Evolutionary conservation across 495 filamentous ascomycete species (phyloP), one percentile per base, ranked within the genome.

Genomic region (Tuber umbilicatum): DNA sequence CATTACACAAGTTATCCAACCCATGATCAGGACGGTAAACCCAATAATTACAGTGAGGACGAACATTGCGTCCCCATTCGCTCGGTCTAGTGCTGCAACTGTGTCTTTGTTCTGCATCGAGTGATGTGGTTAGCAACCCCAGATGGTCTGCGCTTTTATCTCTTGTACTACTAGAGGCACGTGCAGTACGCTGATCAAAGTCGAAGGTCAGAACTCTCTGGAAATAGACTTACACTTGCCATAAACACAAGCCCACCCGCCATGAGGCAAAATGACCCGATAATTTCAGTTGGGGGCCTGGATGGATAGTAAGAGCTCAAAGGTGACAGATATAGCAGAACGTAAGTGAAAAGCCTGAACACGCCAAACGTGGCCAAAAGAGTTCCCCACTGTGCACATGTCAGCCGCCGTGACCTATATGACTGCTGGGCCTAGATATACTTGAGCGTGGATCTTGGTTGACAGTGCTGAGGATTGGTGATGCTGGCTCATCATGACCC

Each of bases 401-500:
- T 64, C 14, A 64, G 55, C 4, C 43, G 39, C 27, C 21, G 27
- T 64, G 42, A 47, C n/a, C 37, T 37, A 70, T 69, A 41, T 43
- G 41, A 10, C n/a, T 78, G 47, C 31, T 78, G 70, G 73, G 76
- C 35, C n/a, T 41, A 38, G 69, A 35, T 35, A 50, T 73, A 78
- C 76, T 68, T 78, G 76, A 27, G 71, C 91, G 85, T 99, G 95
- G 68, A 99, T 87, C 92, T 94, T 97, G 75, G 91, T 92, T 23
- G 93, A 94, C 31, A 93, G 85, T 90, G 92, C 91, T 71, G 89
- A 93, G 16, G 85, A 81, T 82, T 99, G 95, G 75, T 94, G 92
- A 83, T 99, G 95, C 23, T 91, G 91, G 78, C 91, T 90, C 94
- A 99, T 99, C 93, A 97, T 94, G 81, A 93, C 86, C 45, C 95